These are phyloP conservation scores for Neofusicoccum kwambonambiense DNA, from an alignment of 2,329 filamentous ascomycete species.

Conservation along the genomic window DNA sequence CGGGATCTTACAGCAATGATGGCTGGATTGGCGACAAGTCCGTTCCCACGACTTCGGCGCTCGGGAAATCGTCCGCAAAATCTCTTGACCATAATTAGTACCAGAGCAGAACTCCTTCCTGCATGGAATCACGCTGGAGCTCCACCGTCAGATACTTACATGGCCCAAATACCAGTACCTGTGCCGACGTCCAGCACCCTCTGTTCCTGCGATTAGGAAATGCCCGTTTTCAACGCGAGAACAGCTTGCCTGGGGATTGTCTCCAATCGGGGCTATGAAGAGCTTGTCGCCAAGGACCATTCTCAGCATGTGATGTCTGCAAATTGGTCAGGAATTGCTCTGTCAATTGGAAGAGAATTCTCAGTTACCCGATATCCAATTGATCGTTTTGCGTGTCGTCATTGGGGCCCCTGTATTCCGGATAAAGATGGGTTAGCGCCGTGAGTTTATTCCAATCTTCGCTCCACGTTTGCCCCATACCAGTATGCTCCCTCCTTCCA, in stretches of 20 bases:
- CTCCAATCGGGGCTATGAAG: conserved; percentile 25
- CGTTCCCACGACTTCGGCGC: conserved; percentile 42
- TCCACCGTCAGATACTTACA: conserved; percentile 24
- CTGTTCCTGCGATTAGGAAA: conserved; percentile 16
- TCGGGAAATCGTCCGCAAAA: conserved; percentile 33
- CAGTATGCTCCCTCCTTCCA: conserved; percentile 7
- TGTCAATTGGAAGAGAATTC: too few species aligned
- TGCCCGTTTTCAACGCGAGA: too few species aligned
- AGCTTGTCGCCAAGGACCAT: conserved; percentile 29
- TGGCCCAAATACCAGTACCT: conserved; percentile 45
- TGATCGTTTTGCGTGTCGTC: conserved; percentile 25
- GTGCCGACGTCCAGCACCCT: conserved; percentile 38
- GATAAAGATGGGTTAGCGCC: not conserved
- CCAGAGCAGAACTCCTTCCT: conserved; percentile 1
- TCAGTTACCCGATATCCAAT: conserved; percentile 12
- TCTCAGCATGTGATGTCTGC: conserved; percentile 29
- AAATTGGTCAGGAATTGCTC: not conserved
- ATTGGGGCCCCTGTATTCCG: conserved; percentile 25
- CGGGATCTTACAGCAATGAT: conserved; percentile 20
- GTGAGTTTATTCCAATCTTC: too few species aligned
- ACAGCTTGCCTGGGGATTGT: conserved; percentile 23
- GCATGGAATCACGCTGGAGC: conserved; percentile 20
- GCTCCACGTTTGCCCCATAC: not conserved
- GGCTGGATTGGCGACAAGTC: conserved; percentile 49
- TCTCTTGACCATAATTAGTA: conserved; percentile 24